A percentile compares a stretch with the other conserved stretches of the same genome.
Evolutionary conservation across 2,329 filamentous ascomycete genomes (phyloP).

Genomic region (Cladosporium sp.): DNA sequence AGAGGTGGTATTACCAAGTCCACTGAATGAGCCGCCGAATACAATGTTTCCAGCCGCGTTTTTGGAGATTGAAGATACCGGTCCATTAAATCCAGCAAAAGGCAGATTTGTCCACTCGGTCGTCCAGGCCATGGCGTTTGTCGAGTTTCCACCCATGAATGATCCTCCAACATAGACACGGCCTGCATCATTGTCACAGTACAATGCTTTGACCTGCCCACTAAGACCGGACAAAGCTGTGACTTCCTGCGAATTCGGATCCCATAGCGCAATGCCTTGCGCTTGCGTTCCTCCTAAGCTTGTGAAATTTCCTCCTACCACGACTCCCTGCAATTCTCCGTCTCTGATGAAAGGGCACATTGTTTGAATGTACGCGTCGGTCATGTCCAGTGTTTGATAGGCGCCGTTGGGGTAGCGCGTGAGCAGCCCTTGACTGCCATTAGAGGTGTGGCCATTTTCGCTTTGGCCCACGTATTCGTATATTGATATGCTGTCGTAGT

Average conservation of each 20-base stretch:
- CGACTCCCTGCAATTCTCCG: conserved; percentile 65
- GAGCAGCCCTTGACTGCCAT: conserved; percentile 78
- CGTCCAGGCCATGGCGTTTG: conserved; percentile 84
- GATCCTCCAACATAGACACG: conserved; percentile 90
- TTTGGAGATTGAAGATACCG: conserved; percentile 80
- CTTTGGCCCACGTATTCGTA: conserved; percentile 82
- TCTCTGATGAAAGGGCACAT: conserved; percentile 76
- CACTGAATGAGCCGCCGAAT: conserved; percentile 87
- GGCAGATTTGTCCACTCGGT: conserved; percentile 74
- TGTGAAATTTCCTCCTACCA: conserved; percentile 94
- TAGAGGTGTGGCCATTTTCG: conserved; percentile 61
- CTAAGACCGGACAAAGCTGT: conserved; percentile 74
- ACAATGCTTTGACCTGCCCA: conserved; percentile 75
- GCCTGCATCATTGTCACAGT: conserved; percentile 72
- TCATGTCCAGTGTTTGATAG: conserved; percentile 69
- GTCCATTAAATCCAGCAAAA: conserved; percentile 92
- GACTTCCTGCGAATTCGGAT: conserved; percentile 66
- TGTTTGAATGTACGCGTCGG: conserved; percentile 71
- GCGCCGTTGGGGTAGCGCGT: conserved; percentile 80
- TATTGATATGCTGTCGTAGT: conserved; percentile 87
- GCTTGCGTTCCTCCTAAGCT: conserved; percentile 74
- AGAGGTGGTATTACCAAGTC: conserved; percentile 73
- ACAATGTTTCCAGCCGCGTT: conserved; percentile 78
- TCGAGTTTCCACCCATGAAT: conserved; percentile 75
- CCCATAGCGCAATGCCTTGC: conserved; percentile 74